These are phyloP conservation scores for Lumnitzera littorea DNA, from an alignment of 345 rosid genomes.

Conservation along the genomic window DNA sequence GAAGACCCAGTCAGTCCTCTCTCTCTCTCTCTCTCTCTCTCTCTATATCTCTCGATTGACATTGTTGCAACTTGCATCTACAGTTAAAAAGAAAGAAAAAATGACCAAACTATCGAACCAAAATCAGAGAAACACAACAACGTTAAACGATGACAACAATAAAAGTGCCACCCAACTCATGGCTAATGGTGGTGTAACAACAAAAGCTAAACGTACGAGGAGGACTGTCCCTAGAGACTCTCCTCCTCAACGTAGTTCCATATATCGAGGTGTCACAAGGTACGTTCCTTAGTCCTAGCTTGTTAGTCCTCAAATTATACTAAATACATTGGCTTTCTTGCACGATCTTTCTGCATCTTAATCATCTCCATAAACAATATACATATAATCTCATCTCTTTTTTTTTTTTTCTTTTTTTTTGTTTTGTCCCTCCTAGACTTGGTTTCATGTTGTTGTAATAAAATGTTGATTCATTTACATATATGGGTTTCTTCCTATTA, in stretches of 20 bases:
- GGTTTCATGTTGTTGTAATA: too few species aligned
- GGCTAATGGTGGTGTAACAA: slow-evolving; percentile 22
- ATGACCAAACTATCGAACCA: slow-evolving; percentile 38
- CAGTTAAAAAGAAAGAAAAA: too few species aligned
- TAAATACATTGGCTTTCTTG: too few species aligned
- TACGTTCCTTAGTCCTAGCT: background rate
- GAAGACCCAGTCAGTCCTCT: slow-evolving; percentile 16
- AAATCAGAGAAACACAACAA: slow-evolving; percentile 19
- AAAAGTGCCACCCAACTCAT: background rate
- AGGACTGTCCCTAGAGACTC: slow-evolving; percentile 73
- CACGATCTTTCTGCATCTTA: too few species aligned
- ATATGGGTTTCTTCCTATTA: background rate
- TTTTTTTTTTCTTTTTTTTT: too few species aligned
- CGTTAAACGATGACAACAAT: background rate
- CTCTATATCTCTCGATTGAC: background rate
- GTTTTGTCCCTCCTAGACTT: too few species aligned
- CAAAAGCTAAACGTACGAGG: slow-evolving; percentile 64
- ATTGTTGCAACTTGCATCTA: too few species aligned
- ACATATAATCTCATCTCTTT: too few species aligned
- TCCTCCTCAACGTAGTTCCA: slow-evolving; percentile 88
- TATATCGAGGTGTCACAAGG: slow-evolving; percentile 90
- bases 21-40: slow-evolving; percentile 4
- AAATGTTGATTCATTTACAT: too few species aligned
- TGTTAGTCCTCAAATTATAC: too few species aligned
- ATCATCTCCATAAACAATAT: too few species aligned